Percentiles rank a stretch among this genome's conserved stretches.
Conservation (phyloP, 441 rosid species). For the Adansonia gregorii region DNA sequence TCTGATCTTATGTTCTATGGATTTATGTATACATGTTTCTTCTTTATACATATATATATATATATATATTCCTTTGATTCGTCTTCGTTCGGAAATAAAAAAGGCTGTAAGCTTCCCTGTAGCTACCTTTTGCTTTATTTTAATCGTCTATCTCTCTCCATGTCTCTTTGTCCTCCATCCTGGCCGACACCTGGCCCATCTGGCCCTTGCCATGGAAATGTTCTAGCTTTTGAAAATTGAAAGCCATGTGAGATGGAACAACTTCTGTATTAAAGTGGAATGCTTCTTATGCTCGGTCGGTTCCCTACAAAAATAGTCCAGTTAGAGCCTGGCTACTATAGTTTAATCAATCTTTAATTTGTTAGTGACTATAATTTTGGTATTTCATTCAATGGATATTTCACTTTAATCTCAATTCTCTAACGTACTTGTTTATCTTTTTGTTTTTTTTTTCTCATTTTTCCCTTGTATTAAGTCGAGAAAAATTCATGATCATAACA, state of each 20-base stretch:
- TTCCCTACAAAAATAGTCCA: not conserved
- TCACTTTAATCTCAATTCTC: not conserved
- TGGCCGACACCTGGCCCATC: too few relatives aligned
- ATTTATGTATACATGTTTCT: slow-evolving; percentile 31
- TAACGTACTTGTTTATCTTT: not conserved
- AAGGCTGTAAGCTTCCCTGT: slow-evolving; percentile 35
- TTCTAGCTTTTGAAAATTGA: not conserved
- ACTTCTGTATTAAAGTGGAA: too few relatives aligned
- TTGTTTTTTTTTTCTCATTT: too few relatives aligned
- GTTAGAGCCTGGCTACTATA: not conserved
- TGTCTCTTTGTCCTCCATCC: too few relatives aligned
- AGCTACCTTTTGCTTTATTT: slow-evolving; percentile 32
- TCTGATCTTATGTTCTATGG: slow-evolving; percentile 29
- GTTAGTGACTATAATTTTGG: not conserved
- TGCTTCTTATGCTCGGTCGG: not conserved
- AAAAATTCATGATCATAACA: not conserved
- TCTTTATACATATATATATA: slow-evolving; percentile 12
- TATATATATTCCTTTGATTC: slow-evolving; percentile 23
- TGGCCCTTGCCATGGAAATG: not conserved
- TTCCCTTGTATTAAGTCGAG: not conserved
- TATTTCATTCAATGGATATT: not conserved
- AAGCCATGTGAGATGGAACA: slow-evolving; percentile 15
- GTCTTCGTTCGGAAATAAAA: slow-evolving; percentile 20
- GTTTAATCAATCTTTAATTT: not conserved
- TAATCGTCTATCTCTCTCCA: too few relatives aligned